Base-by-base conservation (phyloP, 345 rosid species). In the Diplotaxis tenuifolia region DNA sequence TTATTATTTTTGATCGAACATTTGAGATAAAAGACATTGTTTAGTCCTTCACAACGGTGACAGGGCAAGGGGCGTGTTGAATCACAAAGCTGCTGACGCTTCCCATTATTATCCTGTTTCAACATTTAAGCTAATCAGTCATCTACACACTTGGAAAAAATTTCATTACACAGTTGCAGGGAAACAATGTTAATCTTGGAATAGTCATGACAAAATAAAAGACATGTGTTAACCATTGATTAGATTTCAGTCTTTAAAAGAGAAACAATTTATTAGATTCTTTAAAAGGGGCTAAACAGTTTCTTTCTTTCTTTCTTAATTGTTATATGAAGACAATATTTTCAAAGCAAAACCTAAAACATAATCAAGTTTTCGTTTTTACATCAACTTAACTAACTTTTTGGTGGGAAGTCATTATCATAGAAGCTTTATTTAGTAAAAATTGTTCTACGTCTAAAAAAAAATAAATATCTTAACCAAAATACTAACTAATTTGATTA, bases 21-120 rank as follows among this genome's bases (percentile, higher is more conserved):
- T 19, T 52, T 62, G 62, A 71, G 62, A 65, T 23, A 50, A 71
- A 21, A 36, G 9, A 25, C 11, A 32, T 62, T 47, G 1, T n/a
- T 67, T 40, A 32, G 23, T 83, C 84, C 75, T 86, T 86, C 25
- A 86, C 89, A 20, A 86, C 76, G 58, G 87, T 86, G 53, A 86
- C 87, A 10, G 89, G 89, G 81, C 89, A 86, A 55, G 82, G 47
- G 32, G 89, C 89, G 61, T 86, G 77, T 16, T 81, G 82, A 20
- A 80, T 16, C 64, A 86, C 82, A 21, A 65, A 78, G 87, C 75
- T 82, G 75, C 89, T 86, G 70, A 86, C 89, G 62, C 89, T 86
- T 16, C 89, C 98, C 81, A 91, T 65, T 57, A 94, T 58, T 3
- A 94, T 86, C 95, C 98, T 94, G 92, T 73, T 75, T 71, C 74